Evolutionary conservation across 2,329 filamentous ascomycete genomes (phyloP), one percentile per base, ranked within the genome.

Genomic region (Fusarium liriodendri): DNA sequence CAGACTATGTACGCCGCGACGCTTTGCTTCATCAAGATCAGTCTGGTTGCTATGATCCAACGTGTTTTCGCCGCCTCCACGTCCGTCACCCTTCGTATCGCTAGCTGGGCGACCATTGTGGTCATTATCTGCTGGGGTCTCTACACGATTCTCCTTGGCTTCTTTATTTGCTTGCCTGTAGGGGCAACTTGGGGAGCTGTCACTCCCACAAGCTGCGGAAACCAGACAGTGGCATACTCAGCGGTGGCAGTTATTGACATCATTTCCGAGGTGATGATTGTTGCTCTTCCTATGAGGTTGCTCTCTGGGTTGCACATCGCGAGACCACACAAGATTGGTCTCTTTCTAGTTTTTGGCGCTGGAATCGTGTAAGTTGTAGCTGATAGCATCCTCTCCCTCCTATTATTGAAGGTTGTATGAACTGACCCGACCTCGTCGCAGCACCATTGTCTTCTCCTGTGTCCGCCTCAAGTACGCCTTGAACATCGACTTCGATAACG

Each of bases 361-460:
- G 59, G 59, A 6, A 18, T 62, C 4, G 38, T 62, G 40, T 50
- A 47, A 22, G 59, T 47, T 18, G 10, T 9, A 8, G 18, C 14
- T 25, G 22, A 47, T 27, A 6, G 7, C 16, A 10, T 60, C n/a
- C 6, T 16, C 7, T 42, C 10, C 9, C 27, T 32, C 18, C 47
- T 47, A 5, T 16, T 14, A 27, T 10, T 4, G 29, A 32, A 32
- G 9, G 29, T 32, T 32, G 29, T 32, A 11, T 8, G 9, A 32
- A 32, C 29, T 32, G 29, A 32, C 29, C 29, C 29, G 29, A 20
- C 40, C n/a, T 22, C 13, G 2, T 9, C n/a, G 6, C 32, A 71
- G 68, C 11, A 71, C 70, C 3, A 71, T 73, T 18, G 35, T 60
- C 6, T 73, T 68, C 59, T 73, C 70, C 6, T 70, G 64, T 38